Evolutionary conservation across 306 rosid species (phyloP).

Genomic region (Vigna radiata): DNA sequence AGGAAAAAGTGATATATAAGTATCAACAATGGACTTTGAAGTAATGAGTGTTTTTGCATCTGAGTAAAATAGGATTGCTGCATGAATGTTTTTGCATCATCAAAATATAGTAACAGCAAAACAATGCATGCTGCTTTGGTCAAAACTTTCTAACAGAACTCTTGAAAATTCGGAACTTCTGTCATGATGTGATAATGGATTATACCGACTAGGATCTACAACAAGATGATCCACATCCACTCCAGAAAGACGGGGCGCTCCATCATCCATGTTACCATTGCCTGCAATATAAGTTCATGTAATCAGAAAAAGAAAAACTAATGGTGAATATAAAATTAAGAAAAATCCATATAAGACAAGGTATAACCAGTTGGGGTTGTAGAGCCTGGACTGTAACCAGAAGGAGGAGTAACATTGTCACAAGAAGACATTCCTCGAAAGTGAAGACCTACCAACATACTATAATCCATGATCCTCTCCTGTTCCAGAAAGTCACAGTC

Average conservation of each 20-base stretch:
- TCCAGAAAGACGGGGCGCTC: slow-evolving; percentile 57
- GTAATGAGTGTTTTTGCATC: slow-evolving; percentile 11
- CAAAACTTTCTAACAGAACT: slow-evolving; percentile 33
- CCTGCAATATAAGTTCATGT: slow-evolving; percentile 50
- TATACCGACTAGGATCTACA: slow-evolving; percentile 65
- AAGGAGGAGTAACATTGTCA: slow-evolving; percentile 53
- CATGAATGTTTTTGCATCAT: slow-evolving; percentile 1
- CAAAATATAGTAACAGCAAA: slow-evolving; percentile 32
- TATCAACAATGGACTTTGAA: slow-evolving; percentile 14
- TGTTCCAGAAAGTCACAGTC: slow-evolving; percentile 98
- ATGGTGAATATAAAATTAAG: not conserved
- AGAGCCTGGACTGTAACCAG: slow-evolving; percentile 49
- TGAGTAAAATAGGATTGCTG: slow-evolving; percentile 17
- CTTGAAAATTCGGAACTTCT: slow-evolving; percentile 8
- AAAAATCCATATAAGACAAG: slow-evolving; percentile 36
- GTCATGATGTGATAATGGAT: slow-evolving; percentile 34
- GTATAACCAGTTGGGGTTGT: slow-evolving; percentile 60
- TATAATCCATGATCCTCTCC: slow-evolving; percentile 98
- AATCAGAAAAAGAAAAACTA: slow-evolving; percentile 40
- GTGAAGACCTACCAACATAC: slow-evolving; percentile 95
- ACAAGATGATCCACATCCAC: slow-evolving; percentile 64
- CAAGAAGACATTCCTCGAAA: slow-evolving; percentile 65
- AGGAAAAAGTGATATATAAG: not conserved
- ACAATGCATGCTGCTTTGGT: slow-evolving; percentile 12
- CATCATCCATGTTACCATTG: slow-evolving; percentile 49